A percentile compares a stretch with the other conserved stretches of the same genome.
Conservation (phyloP, 495 filamentous ascomycete species). For the Annulohypoxylon moriforme region DNA sequence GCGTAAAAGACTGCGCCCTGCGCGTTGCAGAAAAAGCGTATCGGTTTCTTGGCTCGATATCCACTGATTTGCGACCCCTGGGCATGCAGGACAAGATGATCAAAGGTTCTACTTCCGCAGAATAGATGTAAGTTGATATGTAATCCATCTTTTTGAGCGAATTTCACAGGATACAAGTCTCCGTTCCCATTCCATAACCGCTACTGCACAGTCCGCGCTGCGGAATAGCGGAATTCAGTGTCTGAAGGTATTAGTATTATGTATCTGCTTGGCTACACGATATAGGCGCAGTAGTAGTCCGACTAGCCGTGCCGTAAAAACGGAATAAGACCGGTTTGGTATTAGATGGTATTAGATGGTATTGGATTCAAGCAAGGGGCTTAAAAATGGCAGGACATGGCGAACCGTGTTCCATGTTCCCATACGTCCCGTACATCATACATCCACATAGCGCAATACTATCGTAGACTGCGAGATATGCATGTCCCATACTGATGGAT, state of each 20-base stretch:
- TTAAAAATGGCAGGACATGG: conserved; percentile 33
- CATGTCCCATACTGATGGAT: neutral
- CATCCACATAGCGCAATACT: neutral
- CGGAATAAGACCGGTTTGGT: conserved; percentile 22
- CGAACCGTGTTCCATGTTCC: conserved; percentile 8
- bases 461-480: neutral
- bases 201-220: neutral
- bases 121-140: neutral
- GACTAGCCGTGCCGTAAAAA: conserved; percentile 20
- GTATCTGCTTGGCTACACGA: too few species aligned
- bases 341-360: neutral
- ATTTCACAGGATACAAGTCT: conserved; percentile 16
- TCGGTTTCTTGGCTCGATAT: conserved; percentile 17
- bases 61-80: conserved; percentile 16
- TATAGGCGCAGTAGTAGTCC: neutral
- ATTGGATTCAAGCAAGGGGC: neutral
- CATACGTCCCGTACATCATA: neutral
- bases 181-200: conserved; percentile 15
- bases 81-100: conserved; percentile 26
- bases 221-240: neutral
- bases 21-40: conserved; percentile 18
- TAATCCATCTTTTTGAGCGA: conserved; percentile 22
- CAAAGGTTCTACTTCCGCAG: conserved; percentile 4
- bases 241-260: neutral
- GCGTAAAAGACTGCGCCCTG: conserved; percentile 38